Evolutionary conservation across 1,284 basidiomycete genomes (phyloP).

Genomic region (Tilletia walkeri): DNA sequence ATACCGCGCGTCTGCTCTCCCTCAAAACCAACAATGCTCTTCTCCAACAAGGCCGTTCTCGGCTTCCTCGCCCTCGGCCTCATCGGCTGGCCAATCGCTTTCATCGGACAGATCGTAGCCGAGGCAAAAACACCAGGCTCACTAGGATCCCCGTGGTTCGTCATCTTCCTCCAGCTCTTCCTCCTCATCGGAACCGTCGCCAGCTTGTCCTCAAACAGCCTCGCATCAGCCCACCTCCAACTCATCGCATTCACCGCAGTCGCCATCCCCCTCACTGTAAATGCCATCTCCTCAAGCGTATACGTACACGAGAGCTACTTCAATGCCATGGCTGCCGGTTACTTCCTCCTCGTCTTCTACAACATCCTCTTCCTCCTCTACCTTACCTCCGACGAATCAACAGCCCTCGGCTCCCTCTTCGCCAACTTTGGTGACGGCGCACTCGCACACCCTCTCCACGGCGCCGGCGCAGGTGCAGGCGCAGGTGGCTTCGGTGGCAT

Average conservation of each 20-base stretch:
- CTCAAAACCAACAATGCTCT: slow-evolving; percentile 62
- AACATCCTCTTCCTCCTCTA: slow-evolving; percentile 87
- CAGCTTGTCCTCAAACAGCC: slow-evolving; percentile 78
- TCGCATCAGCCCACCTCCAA: slow-evolving; percentile 78
- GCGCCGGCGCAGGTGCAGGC: slow-evolving; percentile 45
- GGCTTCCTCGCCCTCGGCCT: slow-evolving; percentile 77
- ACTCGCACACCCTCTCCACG: slow-evolving; percentile 72
- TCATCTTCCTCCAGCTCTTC: slow-evolving; percentile 78
- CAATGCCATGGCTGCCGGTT: slow-evolving; percentile 80
- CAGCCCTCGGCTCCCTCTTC: slow-evolving; percentile 76
- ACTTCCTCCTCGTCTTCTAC: slow-evolving; percentile 85
- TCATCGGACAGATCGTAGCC: slow-evolving; percentile 66
- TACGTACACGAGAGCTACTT: slow-evolving; percentile 30
- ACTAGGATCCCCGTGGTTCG: slow-evolving; percentile 75
- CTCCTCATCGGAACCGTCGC: slow-evolving; percentile 76
- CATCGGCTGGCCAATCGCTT: slow-evolving; percentile 88
- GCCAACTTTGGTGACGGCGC: slow-evolving; percentile 82
- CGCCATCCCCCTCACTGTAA: slow-evolving; percentile 80
- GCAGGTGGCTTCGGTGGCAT: slow-evolving; percentile 15
- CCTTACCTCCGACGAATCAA: slow-evolving; percentile 93
- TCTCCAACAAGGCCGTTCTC: slow-evolving; percentile 84
- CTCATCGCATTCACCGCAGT: slow-evolving; percentile 82
- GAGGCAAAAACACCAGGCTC: slow-evolving; percentile 31
- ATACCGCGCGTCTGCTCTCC: neutral
- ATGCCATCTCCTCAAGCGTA: slow-evolving; percentile 65